phyloP scores from a whole-genome alignment of 2,329 filamentous ascomycete genomes.

The Aspergillus pseudoglaucus region DNA sequence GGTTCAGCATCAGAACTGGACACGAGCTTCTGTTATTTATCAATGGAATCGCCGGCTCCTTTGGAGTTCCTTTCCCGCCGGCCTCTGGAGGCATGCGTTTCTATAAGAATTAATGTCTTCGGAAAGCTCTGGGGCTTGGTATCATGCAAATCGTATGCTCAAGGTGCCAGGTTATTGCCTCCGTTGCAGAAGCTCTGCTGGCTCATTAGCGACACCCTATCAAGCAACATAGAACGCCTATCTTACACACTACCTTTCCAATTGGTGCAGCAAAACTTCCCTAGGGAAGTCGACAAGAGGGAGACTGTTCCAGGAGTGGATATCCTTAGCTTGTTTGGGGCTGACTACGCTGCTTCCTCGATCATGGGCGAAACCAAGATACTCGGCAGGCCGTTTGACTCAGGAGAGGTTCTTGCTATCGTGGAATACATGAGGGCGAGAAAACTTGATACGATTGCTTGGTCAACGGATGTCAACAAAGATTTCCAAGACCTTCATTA shows the following conservation, averaged over 20 bases:
- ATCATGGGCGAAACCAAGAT: slow-evolving; percentile 81
- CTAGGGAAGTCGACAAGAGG: slow-evolving; percentile 71
- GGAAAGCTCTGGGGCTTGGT: slow-evolving; percentile 80
- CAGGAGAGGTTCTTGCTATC: slow-evolving; percentile 74
- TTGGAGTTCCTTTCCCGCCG: slow-evolving; percentile 75
- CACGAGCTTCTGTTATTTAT: slow-evolving; percentile 73
- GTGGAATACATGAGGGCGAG: slow-evolving; percentile 75
- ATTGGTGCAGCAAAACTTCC: slow-evolving; percentile 69
- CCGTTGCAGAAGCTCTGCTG: slow-evolving; percentile 85
- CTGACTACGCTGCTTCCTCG: slow-evolving; percentile 74
- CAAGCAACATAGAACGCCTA: slow-evolving; percentile 75
- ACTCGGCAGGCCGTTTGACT: slow-evolving; percentile 64
- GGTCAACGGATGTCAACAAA: slow-evolving; percentile 63
- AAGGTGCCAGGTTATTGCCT: slow-evolving; percentile 77
- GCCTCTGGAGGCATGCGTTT: slow-evolving; percentile 82
- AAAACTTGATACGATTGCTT: slow-evolving; percentile 64
- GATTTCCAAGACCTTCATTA: slow-evolving; percentile 81
- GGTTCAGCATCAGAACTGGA: slow-evolving; percentile 70
- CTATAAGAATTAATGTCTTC: slow-evolving; percentile 82
- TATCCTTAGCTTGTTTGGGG: slow-evolving; percentile 71
- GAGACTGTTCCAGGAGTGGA: slow-evolving; percentile 82
- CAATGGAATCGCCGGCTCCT: slow-evolving; percentile 71
- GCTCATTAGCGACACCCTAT: slow-evolving; percentile 75
- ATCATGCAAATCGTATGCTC: slow-evolving; percentile 73
- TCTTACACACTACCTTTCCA: slow-evolving; percentile 77